A percentile compares a stretch with the other conserved stretches of the same genome.
Conservation (phyloP, 257 asterid species). For the Gentiana macrophylla region DNA sequence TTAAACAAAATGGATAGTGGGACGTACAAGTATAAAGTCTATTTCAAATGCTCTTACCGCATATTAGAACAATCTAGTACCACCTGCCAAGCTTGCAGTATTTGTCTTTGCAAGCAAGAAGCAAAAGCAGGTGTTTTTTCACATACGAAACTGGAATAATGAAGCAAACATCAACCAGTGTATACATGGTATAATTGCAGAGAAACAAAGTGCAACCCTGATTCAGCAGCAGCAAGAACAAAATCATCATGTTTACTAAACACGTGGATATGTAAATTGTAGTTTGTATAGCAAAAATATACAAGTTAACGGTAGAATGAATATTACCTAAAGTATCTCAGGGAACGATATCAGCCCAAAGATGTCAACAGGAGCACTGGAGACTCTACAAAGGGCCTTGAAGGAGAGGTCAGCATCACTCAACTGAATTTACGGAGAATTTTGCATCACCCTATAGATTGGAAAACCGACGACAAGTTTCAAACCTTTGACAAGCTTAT, state of each 20-base stretch:
- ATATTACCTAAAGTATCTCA: slow-evolving; percentile 48
- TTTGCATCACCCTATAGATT: slow-evolving; percentile 47
- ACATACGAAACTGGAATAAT: slow-evolving; percentile 21
- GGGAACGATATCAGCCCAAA: slow-evolving; percentile 61
- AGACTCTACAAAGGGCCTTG: slow-evolving; percentile 48
- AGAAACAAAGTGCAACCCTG: not conserved
- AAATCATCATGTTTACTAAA: too few species aligned
- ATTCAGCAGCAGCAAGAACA: too few species aligned
- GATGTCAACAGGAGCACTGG: slow-evolving; percentile 54
- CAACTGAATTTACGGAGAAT: slow-evolving; percentile 34
- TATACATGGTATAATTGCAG: not conserved
- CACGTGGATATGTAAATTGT: too few species aligned
- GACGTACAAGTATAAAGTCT: too few species aligned
- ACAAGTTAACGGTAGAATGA: not conserved
- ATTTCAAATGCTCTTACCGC: slow-evolving; percentile 19
- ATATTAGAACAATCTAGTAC: slow-evolving; percentile 37
- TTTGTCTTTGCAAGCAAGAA: slow-evolving; percentile 42
- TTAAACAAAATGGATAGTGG: too few species aligned
- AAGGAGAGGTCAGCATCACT: slow-evolving; percentile 56
- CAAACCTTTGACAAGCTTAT: slow-evolving; percentile 26
- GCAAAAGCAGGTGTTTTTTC: slow-evolving; percentile 47
- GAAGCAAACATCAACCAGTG: not conserved
- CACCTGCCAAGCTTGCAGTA: slow-evolving; percentile 60
- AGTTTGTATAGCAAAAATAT: not conserved
- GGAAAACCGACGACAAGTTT: slow-evolving; percentile 24